These are phyloP conservation scores for Ustilago loliicola DNA, from an alignment of 1,284 basidiomycete species.

Conservation along the genomic window DNA sequence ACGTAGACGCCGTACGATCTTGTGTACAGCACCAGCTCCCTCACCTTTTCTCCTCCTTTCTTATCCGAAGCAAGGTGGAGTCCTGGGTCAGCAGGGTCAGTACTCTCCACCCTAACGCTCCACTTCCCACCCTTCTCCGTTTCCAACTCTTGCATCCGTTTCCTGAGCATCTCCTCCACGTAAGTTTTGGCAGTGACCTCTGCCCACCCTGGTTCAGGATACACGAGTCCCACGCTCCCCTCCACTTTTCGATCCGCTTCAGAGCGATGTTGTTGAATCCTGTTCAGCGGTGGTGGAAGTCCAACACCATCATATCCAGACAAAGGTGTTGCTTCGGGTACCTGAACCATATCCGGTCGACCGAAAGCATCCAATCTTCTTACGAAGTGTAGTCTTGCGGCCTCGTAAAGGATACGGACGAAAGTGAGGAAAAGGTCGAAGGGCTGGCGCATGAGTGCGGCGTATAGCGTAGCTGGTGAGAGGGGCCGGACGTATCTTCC, in stretches of 20 bases:
- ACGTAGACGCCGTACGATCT: conserved; percentile 76
- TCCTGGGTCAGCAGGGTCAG: conserved; percentile 36
- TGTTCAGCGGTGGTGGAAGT: conserved; percentile 44
- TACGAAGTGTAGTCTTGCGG: conserved; percentile 78
- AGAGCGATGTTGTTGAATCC: conserved; percentile 44
- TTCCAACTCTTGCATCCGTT: conserved; percentile 21
- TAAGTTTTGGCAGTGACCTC: conserved; percentile 28
- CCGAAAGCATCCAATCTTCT: conserved; percentile 77
- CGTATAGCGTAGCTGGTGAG: conserved; percentile 72
- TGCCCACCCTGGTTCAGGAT: conserved; percentile 29
- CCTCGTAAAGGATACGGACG: conserved; percentile 78
- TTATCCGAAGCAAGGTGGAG: background rate
- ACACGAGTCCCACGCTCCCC: conserved; percentile 23
- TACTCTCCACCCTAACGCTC: conserved; percentile 19
- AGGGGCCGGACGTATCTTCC: conserved; percentile 70
- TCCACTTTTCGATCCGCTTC: background rate
- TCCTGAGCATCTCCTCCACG: conserved; percentile 3
- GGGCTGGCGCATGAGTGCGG: conserved; percentile 73
- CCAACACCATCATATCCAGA: conserved; percentile 30
- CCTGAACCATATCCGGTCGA: conserved; percentile 75
- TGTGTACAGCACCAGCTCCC: conserved; percentile 71
- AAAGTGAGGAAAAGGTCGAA: conserved; percentile 77
- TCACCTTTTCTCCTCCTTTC: background rate
- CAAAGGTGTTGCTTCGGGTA: background rate
- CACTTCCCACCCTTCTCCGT: conserved; percentile 12